These are phyloP conservation scores for Solanum clarkiae DNA, from an alignment of 257 asterid genomes.

Conservation along the genomic window DNA sequence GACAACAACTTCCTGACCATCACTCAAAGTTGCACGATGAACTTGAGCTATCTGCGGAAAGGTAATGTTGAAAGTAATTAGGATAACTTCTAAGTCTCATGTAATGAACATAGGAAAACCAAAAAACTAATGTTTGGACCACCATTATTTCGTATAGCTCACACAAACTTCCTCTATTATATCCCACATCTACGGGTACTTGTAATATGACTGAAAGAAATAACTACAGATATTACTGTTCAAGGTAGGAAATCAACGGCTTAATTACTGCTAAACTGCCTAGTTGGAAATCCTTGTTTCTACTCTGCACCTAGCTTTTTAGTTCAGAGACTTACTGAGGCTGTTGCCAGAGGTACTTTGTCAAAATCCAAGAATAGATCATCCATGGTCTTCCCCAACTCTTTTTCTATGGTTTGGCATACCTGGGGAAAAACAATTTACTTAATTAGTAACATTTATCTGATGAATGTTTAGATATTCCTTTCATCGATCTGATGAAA, in stretches of 20 bases:
- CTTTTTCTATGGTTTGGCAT: constrained; percentile 49
- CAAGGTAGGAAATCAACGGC: background rate
- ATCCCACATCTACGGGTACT: background rate
- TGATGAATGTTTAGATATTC: background rate
- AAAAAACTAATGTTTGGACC: background rate
- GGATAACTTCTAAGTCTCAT: background rate
- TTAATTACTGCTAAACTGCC: background rate
- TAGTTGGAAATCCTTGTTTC: background rate
- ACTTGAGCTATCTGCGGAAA: constrained; percentile 88
- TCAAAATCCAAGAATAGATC: constrained; percentile 70
- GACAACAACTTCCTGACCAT: constrained; percentile 78
- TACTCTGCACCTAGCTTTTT: background rate
- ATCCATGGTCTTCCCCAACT: constrained; percentile 73
- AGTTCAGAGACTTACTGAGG: constrained; percentile 58
- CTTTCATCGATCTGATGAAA: background rate
- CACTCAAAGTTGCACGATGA: constrained; percentile 82
- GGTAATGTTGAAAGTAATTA: background rate
- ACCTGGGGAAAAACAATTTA: constrained; percentile 39
- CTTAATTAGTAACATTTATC: background rate
- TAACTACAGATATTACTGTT: background rate
- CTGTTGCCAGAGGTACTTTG: constrained; percentile 73
- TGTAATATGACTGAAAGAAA: background rate
- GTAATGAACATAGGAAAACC: background rate
- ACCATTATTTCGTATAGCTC: background rate
- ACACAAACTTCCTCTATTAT: background rate